Evolutionary conservation across 306 rosid genomes (phyloP).

Genomic region (Mimosa bimucronata): DNA sequence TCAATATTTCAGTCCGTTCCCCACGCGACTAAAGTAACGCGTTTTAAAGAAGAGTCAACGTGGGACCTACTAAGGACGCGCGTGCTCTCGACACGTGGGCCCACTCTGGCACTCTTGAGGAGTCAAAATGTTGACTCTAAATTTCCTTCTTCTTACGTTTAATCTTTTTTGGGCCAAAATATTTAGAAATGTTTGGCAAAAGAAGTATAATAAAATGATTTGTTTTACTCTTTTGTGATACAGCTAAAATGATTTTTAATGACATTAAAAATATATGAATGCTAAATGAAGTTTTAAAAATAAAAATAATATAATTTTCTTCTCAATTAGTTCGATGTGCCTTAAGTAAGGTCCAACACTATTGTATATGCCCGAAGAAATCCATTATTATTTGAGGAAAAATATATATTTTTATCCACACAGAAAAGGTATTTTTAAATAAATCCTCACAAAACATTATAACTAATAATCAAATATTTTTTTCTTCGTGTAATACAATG

Average conservation of each 20-base stretch:
- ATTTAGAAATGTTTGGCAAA: background rate
- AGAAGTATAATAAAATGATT: too few species aligned
- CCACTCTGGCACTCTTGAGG: background rate
- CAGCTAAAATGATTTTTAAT: background rate
- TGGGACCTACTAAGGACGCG: conserved; percentile 43
- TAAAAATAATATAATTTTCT: too few species aligned
- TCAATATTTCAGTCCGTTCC: background rate
- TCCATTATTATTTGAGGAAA: too few species aligned
- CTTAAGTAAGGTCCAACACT: too few species aligned
- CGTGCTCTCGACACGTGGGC: conserved; percentile 40
- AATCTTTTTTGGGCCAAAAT: background rate
- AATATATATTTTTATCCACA: background rate
- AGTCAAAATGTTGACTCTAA: conserved; percentile 28
- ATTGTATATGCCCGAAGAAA: too few species aligned
- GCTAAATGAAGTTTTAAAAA: too few species aligned
- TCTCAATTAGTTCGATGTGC: background rate
- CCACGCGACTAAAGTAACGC: conserved; percentile 13
- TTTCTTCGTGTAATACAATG: background rate
- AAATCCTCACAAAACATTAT: background rate
- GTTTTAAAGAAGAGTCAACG: conserved; percentile 29
- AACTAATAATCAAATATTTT: too few species aligned
- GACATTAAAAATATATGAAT: too few species aligned
- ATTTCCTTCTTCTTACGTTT: background rate
- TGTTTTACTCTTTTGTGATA: too few species aligned
- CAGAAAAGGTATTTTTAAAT: background rate